These are phyloP conservation scores for Petasospora fabianii DNA, from an alignment of 1,139 yeast species.

Conservation along the genomic window DNA sequence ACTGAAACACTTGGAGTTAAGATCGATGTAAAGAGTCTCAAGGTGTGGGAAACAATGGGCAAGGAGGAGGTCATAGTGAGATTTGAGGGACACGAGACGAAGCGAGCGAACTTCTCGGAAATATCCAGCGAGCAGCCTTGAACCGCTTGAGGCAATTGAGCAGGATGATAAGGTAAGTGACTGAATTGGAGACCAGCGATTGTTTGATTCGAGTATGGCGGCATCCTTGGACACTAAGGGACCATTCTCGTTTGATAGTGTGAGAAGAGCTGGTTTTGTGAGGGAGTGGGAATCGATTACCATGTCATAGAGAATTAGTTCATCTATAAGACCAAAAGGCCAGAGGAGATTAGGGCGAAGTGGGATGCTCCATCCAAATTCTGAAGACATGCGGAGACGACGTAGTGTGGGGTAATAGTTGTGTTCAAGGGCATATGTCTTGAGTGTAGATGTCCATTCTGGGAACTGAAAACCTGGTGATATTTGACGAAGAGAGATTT, in stretches of 20 bases:
- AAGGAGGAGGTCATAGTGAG: constrained; percentile 45
- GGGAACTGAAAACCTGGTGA: constrained; percentile 52
- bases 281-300: constrained; percentile 42
- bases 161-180: constrained; percentile 31
- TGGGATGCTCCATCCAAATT: constrained; percentile 48
- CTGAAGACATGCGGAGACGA: constrained; percentile 34
- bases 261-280: constrained; percentile 31
- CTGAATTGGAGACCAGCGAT: constrained; percentile 31
- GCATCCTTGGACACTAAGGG: constrained; percentile 21
- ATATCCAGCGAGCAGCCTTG: constrained; percentile 28
- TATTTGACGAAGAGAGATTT: constrained; percentile 39
- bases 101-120: constrained; percentile 39
- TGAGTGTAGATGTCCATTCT: constrained; percentile 30
- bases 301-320: constrained; percentile 43
- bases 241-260: constrained; percentile 23
- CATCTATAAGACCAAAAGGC: constrained; percentile 43
- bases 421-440: constrained; percentile 27
- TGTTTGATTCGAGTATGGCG: constrained; percentile 12
- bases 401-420: constrained; percentile 24
- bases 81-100: constrained; percentile 36
- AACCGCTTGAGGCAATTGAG: constrained; percentile 35
- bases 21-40: constrained; percentile 38
- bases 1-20: constrained; percentile 46
- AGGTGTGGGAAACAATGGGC: constrained; percentile 44
- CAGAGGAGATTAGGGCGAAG: constrained; percentile 39